Conservation (phyloP, 2,329 filamentous ascomycete genomes). For the Karstenula rhodostoma region DNA sequence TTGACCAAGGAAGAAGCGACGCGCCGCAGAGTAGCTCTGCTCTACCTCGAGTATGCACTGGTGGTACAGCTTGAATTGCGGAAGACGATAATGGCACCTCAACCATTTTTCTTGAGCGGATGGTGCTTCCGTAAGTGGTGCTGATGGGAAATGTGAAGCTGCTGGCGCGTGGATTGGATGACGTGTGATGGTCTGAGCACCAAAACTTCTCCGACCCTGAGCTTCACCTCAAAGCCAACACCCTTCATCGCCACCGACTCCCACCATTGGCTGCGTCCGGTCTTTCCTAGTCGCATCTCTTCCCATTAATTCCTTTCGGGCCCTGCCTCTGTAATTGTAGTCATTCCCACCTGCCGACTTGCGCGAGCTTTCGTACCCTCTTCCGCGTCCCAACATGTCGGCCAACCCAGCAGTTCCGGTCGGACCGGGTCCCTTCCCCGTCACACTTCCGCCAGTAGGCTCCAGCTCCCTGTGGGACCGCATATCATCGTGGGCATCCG, state of each 20-base stretch:
- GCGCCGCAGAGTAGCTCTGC: not conserved
- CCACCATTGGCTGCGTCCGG: conserved; percentile 25
- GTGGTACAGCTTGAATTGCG: too few relatives aligned
- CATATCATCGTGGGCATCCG: conserved; percentile 88
- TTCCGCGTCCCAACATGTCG: conserved; percentile 35
- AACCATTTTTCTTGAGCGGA: not conserved
- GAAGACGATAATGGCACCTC: too few relatives aligned
- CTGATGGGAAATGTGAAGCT: not conserved
- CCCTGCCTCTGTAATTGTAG: not conserved
- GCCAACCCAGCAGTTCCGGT: conserved; percentile 32
- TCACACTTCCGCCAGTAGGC: conserved; percentile 51
- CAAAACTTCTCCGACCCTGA: conserved; percentile 21
- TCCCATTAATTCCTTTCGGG: conserved; percentile 6
- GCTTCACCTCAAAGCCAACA: conserved; percentile 20
- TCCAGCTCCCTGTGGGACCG: conserved; percentile 86
- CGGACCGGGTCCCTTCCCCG: conserved; percentile 46
- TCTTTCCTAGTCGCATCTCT: conserved; percentile 15
- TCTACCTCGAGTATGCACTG: not conserved
- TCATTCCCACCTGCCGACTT: not conserved
- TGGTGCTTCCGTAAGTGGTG: not conserved
- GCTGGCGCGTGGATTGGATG: conserved; percentile 13
- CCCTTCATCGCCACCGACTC: conserved; percentile 22
- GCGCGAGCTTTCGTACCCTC: not conserved
- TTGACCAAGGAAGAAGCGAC: not conserved
- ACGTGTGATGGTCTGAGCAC: conserved; percentile 21